Evolutionary conservation across 352 stramenopile species (phyloP), one percentile per base, ranked within the genome.

Genomic region (Globisporangium radiosum): DNA sequence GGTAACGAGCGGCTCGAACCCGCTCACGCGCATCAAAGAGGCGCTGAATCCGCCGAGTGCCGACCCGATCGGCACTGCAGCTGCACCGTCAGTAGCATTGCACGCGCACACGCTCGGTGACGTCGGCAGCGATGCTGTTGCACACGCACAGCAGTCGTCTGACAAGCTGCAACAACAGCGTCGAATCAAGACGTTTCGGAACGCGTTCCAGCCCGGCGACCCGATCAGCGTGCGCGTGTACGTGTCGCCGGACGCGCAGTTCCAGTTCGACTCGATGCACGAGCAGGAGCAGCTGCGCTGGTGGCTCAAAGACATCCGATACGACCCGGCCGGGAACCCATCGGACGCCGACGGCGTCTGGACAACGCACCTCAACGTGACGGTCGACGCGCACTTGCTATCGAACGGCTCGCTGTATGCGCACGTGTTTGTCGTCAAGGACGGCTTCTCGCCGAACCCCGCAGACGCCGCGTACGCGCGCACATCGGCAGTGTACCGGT

Each of bases 361-460:
- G 78, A 57, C 55, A 33, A 61, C 66, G 25, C 19, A 65, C 38
- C 42, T 92, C 36, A 96, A 96, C 63, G 69, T 94, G 49, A 82
- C 83, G 11, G 70, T 94, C 47, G 83, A 90, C 60, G 64, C 77
- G 11, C 60, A 88, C 47, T 49, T 92, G 56, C 71, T 87, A 5
- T 53, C 61, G 37, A 96, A 96, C 60, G 85, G 78, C 17, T 92
- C 86, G 57, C 52, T 92, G 3, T 95, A 79, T 59, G 87, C 85
- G 50, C 88, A 97, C 71, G 81, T 96, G 55, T 95, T 93, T 53
- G 61, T 94, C 44, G 90, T 81, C 38, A 87, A 87, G 50, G 69
- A 73, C 8, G 82, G 83, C 51, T 72, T 78, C 62, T 91, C 81
- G 39, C 75, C 81, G 52, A 90, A 93, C 56, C 83, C 81, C 7